Evolutionary conservation across 306 rosid genomes (phyloP).

Genomic region (Prunus armeniaca): DNA sequence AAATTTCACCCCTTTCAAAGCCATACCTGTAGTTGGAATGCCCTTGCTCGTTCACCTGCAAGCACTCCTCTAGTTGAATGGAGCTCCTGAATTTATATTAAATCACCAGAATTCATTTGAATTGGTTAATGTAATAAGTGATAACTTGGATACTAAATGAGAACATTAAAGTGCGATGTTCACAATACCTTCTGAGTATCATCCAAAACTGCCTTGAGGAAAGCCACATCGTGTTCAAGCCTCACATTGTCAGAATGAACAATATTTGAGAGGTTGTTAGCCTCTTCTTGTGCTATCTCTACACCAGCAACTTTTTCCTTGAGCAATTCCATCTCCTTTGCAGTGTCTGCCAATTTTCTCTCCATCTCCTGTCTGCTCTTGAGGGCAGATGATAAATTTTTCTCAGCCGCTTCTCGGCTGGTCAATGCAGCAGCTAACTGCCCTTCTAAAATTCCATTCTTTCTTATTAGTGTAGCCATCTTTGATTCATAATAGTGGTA

Average conservation of each 20-base stretch:
- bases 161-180: background rate
- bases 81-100: constrained; percentile 57
- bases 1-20: background rate
- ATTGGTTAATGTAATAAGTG: background rate
- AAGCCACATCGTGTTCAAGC: constrained; percentile 98
- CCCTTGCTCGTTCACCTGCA: constrained; percentile 86
- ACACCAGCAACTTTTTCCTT: constrained; percentile 72
- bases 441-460: constrained; percentile 75
- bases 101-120: background rate
- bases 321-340: constrained; percentile 67
- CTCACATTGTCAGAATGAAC: constrained; percentile 93
- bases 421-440: constrained; percentile 74
- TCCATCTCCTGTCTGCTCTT: constrained; percentile 75
- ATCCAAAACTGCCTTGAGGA: constrained; percentile 93
- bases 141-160: constrained; percentile 6
- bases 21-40: constrained; percentile 88
- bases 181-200: constrained; percentile 86
- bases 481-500: constrained; percentile 71
- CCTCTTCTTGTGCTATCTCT: constrained; percentile 86
- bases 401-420: constrained; percentile 73
- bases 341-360: constrained; percentile 51
- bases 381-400: constrained; percentile 57
- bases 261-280: constrained; percentile 69
- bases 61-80: constrained; percentile 96
- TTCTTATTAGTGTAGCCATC: constrained; percentile 62